Base-by-base conservation (phyloP, 1,139 yeast genomes). In the Casaregolazyma lundiana region DNA sequence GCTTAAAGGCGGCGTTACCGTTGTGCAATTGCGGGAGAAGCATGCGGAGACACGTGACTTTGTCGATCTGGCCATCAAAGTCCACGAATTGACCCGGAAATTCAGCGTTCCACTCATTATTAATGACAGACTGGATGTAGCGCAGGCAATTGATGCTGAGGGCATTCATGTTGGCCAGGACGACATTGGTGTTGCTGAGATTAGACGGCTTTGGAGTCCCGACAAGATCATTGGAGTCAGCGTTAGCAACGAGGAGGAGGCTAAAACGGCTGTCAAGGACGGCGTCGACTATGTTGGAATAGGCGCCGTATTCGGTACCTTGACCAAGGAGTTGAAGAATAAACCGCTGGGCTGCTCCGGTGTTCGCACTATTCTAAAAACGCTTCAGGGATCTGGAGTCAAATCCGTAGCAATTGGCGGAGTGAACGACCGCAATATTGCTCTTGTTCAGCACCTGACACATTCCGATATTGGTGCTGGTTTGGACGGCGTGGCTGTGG, bases 121-220 rank as follows among this genome's bases (percentile, higher is more conserved):
- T 59, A 88, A 90, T 59, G 97, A 90, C 61, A 69, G 97, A 41
- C 76, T 88, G 6, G 97, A 90, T 60, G 88, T 90, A 5, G 97
- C 96, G 0, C 68, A 89, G 44, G 97, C 97, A 0, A 72, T 87
- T 46, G 94, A 78, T 57, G 96, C 96, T 0, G 96, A 89, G 50
- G 96, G 96, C 30, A 84, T 90, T 13, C 97, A 90, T 67, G 88
- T 90, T 17, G 97, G 97, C 1, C 97, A 89, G 63, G 92, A 84
- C 49, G 97, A 90, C 61, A 85, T 90, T 87, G 70, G 68, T 38
- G 83, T 84, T 2, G 63, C 65, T 1, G 54, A 72, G 21, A 94
- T 79, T 0, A 66, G 97, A 36, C 62, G 70, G 55, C 58, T 86
- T 36, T 65, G 90, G 19, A 96, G 96, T 0, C 76, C 81, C 0